A percentile compares a stretch with the other conserved stretches of the same genome.
These are phyloP conservation scores for Pythium rhizo-oryzae DNA, from an alignment of 352 stramenopile species.

Conservation along the genomic window DNA sequence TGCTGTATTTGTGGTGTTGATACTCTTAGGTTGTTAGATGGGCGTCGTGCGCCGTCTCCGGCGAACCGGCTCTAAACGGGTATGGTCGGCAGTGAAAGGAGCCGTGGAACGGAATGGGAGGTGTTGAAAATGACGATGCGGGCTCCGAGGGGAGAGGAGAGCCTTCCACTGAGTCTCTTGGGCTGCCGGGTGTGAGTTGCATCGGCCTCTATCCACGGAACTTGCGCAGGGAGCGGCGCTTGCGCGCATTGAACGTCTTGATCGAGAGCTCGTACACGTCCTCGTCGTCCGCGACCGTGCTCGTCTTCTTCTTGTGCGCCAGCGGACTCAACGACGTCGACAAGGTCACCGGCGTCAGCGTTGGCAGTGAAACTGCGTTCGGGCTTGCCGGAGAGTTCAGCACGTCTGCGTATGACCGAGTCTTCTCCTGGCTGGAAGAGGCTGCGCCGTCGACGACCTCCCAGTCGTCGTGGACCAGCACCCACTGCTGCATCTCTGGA, in stretches of 20 bases:
- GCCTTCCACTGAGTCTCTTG: neutral
- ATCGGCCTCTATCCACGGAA: neutral
- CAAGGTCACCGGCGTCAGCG: neutral
- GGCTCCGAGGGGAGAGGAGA: neutral
- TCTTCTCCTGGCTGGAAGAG: conserved; percentile 27
- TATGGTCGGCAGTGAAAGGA: no score
- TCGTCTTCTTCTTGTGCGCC: conserved; percentile 13
- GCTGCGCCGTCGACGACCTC: conserved; percentile 60
- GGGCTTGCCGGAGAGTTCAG: conserved; percentile 29
- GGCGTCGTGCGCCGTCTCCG: no score
- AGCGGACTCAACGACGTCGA: conserved; percentile 13
- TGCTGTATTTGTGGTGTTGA: no score
- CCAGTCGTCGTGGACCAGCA: conserved; percentile 74
- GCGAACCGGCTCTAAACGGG: no score
- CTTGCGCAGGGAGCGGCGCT: conserved; percentile 33
- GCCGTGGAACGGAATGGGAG: no score
- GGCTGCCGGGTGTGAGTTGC: no score
- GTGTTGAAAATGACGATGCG: no score
- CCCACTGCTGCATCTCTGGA: conserved; percentile 42
- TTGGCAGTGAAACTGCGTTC: conserved; percentile 24
- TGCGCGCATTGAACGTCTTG: conserved; percentile 69
- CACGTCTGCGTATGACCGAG: conserved; percentile 66
- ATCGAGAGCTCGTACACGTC: conserved; percentile 29
- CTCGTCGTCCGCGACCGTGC: neutral
- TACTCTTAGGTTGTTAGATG: no score